These are phyloP conservation scores for Triglochin maritima DNA, from an alignment of 106 monocot genomes.

Conservation along the genomic window DNA sequence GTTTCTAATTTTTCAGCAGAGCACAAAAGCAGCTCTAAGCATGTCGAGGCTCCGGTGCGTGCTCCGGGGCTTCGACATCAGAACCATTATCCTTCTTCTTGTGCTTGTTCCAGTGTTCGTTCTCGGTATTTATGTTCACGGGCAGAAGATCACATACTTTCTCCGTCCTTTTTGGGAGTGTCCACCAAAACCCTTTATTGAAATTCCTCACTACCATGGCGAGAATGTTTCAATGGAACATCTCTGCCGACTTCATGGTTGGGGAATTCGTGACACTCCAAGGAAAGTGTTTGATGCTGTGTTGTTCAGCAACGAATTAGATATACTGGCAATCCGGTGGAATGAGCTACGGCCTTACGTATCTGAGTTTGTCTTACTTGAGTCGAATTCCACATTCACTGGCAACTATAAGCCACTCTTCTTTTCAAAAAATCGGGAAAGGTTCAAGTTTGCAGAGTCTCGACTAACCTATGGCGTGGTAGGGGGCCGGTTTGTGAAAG, in stretches of 20 bases:
- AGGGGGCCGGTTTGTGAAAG: constrained; percentile 30
- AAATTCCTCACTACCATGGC: constrained; percentile 79
- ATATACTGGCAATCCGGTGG: constrained; percentile 78
- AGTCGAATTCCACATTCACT: constrained; percentile 93
- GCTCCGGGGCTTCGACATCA: constrained; percentile 57
- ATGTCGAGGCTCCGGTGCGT: constrained; percentile 55
- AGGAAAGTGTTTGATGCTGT: constrained; percentile 89
- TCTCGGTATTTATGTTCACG: constrained; percentile 43
- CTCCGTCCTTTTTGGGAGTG: constrained; percentile 74
- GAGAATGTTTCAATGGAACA: constrained; percentile 52
- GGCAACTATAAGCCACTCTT: constrained; percentile 52
- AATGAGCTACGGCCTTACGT: constrained; percentile 74
- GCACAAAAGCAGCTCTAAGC: constrained; percentile 39
- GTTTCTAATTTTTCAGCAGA: constrained; percentile 18
- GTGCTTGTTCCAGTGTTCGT: constrained; percentile 41
- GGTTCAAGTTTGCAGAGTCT: constrained; percentile 52
- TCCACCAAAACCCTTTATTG: constrained; percentile 70
- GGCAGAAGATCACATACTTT: constrained; percentile 80
- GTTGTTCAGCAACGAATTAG: constrained; percentile 86
- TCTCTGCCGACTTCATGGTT: constrained; percentile 77
- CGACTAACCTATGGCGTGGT: constrained; percentile 65
- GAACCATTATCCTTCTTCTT: constrained; percentile 36
- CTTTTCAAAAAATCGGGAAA: constrained; percentile 40
- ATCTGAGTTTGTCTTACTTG: constrained; percentile 76
- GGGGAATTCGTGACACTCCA: constrained; percentile 66